Base-by-base conservation (phyloP, 2,329 filamentous ascomycete species). In the Hymenoscyphus albidus region DNA sequence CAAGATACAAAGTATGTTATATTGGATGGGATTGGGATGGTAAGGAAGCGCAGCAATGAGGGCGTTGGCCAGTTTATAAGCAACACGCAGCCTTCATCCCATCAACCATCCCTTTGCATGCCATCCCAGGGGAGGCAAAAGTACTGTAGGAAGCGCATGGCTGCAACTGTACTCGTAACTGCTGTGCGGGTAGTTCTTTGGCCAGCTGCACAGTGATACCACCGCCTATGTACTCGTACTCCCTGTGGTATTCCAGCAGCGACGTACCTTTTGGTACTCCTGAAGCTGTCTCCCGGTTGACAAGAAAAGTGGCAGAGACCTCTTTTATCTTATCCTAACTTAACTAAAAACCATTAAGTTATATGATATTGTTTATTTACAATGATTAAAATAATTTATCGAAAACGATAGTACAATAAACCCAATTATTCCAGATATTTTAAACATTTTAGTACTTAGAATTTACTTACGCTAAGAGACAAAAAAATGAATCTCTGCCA, bases 151-250 rank as follows among this genome's bases (percentile, higher is more conserved):
- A 35, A 16, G 51, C 14, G 55, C 27, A 58, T 58, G 31, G 44
- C 44, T 39, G 56, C 35, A 3, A 59, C 35, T 27, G 57, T 58
- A 40, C 57, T 58, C 48, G 56, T 58, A 58, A 40, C 35, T 40
- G 56, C 18, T 18, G 56, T n/a, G 18, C 14, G 56, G 14, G 13
- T 48, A 18, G 10, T 22, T n/a, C 6, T 18, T 18, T 10, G 22
- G 22, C 22, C 48, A 3, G 48, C 22, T 12, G 22, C 22, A 54
- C 48, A 18, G 22, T 12, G 22, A 18, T 22, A 54, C 48, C 48
- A 22, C 48, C 18, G 22, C 44, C 44, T 51, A 51, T 27, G 44
- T 51, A 51, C 48, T 40, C 39, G 44, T 51, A 51, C 48, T 40
- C 39, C 35, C 27, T 59, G 18, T 56, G 51, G 31, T 27, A 7